Percentiles rank a stretch among this genome's conserved stretches.
These are phyloP conservation scores for Talaromyces funiculosus DNA, from an alignment of 2,329 filamentous ascomycete species.

Conservation along the genomic window DNA sequence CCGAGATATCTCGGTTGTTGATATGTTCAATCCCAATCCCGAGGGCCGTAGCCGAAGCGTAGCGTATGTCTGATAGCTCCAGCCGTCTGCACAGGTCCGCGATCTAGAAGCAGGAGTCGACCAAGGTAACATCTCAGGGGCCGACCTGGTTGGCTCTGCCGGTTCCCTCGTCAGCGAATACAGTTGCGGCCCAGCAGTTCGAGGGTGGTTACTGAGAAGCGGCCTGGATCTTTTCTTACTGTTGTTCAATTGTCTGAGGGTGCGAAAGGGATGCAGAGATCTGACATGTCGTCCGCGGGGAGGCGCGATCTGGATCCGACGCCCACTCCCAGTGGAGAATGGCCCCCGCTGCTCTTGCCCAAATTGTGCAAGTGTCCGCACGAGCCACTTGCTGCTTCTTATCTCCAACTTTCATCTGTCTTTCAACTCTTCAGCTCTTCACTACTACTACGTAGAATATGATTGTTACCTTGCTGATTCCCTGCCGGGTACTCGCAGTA, in stretches of 20 bases:
- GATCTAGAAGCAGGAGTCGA: neutral
- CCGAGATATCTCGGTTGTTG: neutral
- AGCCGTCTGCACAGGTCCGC: neutral
- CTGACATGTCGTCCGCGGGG: slow-evolving; percentile 9
- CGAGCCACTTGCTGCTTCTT: neutral
- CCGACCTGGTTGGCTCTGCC: neutral
- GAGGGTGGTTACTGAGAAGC: neutral
- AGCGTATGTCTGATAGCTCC: neutral
- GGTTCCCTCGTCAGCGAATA: neutral
- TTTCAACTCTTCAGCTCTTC: neutral
- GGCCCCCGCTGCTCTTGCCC: slow-evolving; percentile 1
- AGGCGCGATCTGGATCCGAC: neutral
- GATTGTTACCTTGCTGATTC: neutral
- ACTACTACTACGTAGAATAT: neutral
- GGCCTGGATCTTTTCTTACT: neutral
- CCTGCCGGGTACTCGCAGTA: too few species aligned
- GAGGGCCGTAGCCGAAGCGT: neutral
- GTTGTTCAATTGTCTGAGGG: neutral
- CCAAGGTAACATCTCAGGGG: neutral
- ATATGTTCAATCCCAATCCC: neutral
- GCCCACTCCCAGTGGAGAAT: neutral
- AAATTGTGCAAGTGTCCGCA: neutral
- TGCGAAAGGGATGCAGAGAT: neutral
- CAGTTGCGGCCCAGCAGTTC: neutral
- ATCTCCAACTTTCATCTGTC: neutral